Evolutionary conservation across 2,329 filamentous ascomycete genomes (phyloP), one percentile per base, ranked within the genome.

Genomic region (Truncatella angustata): DNA sequence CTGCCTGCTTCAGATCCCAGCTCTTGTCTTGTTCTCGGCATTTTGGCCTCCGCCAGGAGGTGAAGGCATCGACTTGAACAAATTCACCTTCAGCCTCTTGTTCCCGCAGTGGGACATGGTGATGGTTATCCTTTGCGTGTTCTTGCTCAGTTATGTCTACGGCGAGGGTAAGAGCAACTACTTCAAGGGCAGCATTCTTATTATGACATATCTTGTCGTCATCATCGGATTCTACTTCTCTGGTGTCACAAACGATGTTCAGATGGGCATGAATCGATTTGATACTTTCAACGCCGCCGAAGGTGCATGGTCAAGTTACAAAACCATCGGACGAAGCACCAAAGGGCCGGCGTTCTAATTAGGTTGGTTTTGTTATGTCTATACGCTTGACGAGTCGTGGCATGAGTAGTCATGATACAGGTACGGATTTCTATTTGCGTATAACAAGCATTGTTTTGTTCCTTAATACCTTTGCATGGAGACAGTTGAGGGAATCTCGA

Each of bases 51-150:
- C 65, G n/a, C 66, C 71, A 3, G 66, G 70, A 24, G 57, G 65
- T 4, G 64, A 66, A 11, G 68, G 69, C 23, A 70, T 75, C 37
- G 72, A 78, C 37, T 64, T 75, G 3, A 70, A 72, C 10, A 67
- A 79, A 54, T 87, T 88, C 66, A 90, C 85, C 0, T 94, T 94
- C 68, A 89, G 85, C 32, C 81, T 99, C 30, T 90, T 97, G 40
- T 97, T 99, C 74, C 94, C 94, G 1, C 94, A 99, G 70, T 99
- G 93, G 93, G 94, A 99, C 69, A 95, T 99, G 90, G 87, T 97
- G 11, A 96, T 90, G 0, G 91, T 97, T 14, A 96, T 97, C 54
- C 75, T 99, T 14, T 97, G 93, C 64, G 91, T 99, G 16, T 96
- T 99, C 75, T 75, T 99, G 52, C 84, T 99, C 59, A 96, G 91